phyloP scores from a whole-genome alignment of 176 grass and related monocot species.

The Lolium rigidum region DNA sequence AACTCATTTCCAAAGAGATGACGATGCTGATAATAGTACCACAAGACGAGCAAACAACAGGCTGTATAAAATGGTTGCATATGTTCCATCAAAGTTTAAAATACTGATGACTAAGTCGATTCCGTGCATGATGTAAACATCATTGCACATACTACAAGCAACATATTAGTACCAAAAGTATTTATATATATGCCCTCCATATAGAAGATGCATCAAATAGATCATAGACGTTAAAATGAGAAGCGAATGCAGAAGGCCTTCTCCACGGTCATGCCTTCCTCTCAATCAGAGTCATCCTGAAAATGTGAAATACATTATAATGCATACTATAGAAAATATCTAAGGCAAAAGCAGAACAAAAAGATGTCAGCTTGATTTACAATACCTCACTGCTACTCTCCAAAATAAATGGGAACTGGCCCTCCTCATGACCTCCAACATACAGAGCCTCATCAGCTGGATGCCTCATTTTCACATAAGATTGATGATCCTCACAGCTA shows the following conservation, averaged over 20 bases:
- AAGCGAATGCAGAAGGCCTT: background rate
- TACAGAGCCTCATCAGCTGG: background rate
- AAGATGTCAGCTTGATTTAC: background rate
- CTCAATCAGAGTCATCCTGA: conserved; percentile 19
- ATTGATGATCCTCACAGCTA: background rate
- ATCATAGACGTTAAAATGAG: background rate
- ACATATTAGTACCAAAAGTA: too few relatives aligned
- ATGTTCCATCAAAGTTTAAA: too few relatives aligned
- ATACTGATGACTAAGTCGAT: too few relatives aligned
- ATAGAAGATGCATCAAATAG: background rate
- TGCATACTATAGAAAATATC: background rate
- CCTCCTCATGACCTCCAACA: background rate
- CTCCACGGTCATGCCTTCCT: background rate
- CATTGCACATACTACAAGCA: too few relatives aligned
- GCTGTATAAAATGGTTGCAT: too few relatives aligned
- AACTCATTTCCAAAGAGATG: too few relatives aligned
- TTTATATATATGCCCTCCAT: background rate
- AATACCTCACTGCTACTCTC: background rate
- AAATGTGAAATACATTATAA: background rate
- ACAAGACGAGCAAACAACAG: too few relatives aligned
- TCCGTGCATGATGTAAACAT: too few relatives aligned
- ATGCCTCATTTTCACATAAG: background rate
- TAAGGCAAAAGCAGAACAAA: background rate
- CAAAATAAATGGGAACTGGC: background rate
- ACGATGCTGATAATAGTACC: too few relatives aligned